These are phyloP conservation scores for Neurospora sp. DNA, from an alignment of 2,329 filamentous ascomycete species.

Conservation along the genomic window DNA sequence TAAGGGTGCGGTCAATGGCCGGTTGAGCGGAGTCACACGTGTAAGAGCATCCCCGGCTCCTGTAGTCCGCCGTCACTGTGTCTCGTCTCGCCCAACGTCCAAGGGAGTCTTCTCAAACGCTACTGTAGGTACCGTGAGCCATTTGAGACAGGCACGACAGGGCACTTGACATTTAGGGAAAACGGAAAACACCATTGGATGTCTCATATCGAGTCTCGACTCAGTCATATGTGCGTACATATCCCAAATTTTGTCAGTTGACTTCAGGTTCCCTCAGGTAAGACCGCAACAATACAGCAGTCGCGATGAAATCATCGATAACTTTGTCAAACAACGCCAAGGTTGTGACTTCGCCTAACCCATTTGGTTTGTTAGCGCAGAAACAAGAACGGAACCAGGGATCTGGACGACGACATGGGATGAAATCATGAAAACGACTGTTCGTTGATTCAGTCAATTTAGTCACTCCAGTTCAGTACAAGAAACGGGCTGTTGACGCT, in stretches of 20 bases:
- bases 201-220: neutral
- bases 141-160: neutral
- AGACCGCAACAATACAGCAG: neutral
- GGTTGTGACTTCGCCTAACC: neutral
- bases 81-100: neutral
- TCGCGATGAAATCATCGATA: neutral
- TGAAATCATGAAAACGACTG: neutral
- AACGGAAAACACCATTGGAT: neutral
- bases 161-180: neutral
- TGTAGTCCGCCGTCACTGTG: neutral
- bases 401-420: neutral
- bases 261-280: neutral
- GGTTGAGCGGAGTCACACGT: neutral
- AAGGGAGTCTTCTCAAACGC: neutral
- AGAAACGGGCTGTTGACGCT: constrained; percentile 94
- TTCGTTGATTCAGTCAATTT: neutral
- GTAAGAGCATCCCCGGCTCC: neutral
- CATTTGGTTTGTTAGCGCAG: neutral
- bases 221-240: neutral
- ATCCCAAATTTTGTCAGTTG: neutral
- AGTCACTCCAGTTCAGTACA: constrained; percentile 61
- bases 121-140: neutral
- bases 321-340: neutral
- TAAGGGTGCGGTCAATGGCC: neutral
- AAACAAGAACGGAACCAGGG: neutral